Evolutionary conservation across 257 asterid species (phyloP), one percentile per base, ranked within the genome.

Genomic region (Forsythia viridissima): DNA sequence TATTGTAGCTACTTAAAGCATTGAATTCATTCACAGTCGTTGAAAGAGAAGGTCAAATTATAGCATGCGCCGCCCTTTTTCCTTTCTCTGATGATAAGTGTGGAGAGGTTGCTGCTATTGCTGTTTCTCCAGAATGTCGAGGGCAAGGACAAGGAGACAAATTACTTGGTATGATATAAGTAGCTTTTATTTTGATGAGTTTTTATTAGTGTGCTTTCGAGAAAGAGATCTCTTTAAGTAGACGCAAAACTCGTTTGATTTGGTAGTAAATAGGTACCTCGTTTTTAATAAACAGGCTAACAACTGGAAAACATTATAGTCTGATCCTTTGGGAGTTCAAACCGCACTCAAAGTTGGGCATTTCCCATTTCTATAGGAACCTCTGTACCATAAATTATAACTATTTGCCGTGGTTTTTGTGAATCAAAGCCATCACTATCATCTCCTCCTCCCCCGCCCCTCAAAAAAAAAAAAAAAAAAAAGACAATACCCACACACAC

Each of bases 61-160:
- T 91, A 81, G 99, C 97, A 36, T 91, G 98, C 79, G 91, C 95
- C 6, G 99, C 97, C 82, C 90, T 96, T 66, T 90, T 92, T 85
- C 96, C 98, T 52, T 92, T 83, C 88, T 83, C 79, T 43, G 84
- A 88, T 68, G 97, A 91, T 9, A 93, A 91, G 80, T 93, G 99
- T 68, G 98, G 97, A 71, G 99, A 96, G 89, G 92, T 96, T 75
- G 98, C 99, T 83, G 97, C 97, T 71, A 91, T 93, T 82, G 98
- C 97, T 76, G 99, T 96, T 83, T 93, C 99, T 81, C 96, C 97
- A 39, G 99, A 93, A 57, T 96, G 99, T 66, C 98, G 98, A 34
- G 97, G 98, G 52, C 94, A 93, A 84, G 99, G 99, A 73, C 99
- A 90, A 71, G 99, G 99, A 80, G 98, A 94, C 87, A 96, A 91